These are phyloP conservation scores for Jimgerdemannia flammicorona DNA, from an alignment of 192 early-diverging fungal genomes.

Conservation along the genomic window DNA sequence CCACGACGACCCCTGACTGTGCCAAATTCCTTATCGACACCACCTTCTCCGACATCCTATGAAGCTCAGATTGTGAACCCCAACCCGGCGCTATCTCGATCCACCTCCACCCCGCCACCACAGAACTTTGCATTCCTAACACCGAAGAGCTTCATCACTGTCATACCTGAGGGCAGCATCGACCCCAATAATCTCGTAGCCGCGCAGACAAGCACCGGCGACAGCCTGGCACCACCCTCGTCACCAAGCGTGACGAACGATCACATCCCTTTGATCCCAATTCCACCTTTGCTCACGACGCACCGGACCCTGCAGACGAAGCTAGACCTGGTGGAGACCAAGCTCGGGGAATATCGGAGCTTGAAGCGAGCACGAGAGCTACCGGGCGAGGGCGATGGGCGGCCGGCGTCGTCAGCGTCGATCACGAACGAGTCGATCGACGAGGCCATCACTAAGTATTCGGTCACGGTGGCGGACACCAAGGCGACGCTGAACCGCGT, in stretches of 20 bases:
- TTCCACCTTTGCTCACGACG: slow-evolving; percentile 44
- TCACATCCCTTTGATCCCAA: slow-evolving; percentile 55
- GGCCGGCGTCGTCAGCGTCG: neutral
- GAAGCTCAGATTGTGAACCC: neutral
- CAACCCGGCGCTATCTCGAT: neutral
- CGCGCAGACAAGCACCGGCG: slow-evolving; percentile 46
- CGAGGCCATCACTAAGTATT: slow-evolving; percentile 40
- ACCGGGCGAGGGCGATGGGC: neutral
- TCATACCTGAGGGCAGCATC: slow-evolving; percentile 49
- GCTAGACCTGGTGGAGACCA: slow-evolving; percentile 28
- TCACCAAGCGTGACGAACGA: slow-evolving; percentile 28
- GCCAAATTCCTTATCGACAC: neutral
- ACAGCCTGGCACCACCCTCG: slow-evolving; percentile 28
- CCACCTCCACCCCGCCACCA: neutral
- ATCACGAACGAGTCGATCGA: slow-evolving; percentile 34
- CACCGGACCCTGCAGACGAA: slow-evolving; percentile 49
- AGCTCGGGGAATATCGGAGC: slow-evolving; percentile 24
- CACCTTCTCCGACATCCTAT: neutral
- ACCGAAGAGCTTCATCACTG: slow-evolving; percentile 8
- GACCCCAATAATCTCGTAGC: slow-evolving; percentile 53
- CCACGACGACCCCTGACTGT: neutral
- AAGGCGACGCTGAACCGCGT: slow-evolving; percentile 50
- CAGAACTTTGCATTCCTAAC: slow-evolving; percentile 5
- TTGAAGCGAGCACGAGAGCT: slow-evolving; percentile 5
- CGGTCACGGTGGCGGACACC: slow-evolving; percentile 34